These are phyloP conservation scores for Pharnaceum exiguum DNA, from an alignment of 148 eudicot species.

Conservation along the genomic window DNA sequence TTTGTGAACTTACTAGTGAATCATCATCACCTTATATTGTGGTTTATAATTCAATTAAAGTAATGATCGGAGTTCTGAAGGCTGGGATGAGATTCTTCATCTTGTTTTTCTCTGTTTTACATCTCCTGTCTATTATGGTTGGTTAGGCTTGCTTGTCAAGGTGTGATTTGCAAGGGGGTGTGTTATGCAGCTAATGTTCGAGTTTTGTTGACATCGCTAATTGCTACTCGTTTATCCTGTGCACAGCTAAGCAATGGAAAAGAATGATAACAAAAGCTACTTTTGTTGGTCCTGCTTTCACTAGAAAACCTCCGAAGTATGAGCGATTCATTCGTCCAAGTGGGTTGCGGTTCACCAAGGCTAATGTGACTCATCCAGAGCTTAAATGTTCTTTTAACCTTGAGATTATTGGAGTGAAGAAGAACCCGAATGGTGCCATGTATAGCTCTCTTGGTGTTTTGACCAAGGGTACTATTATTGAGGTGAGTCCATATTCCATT, in stretches of 20 bases:
- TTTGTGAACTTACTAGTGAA: no score
- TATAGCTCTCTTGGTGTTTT: slow-evolving; percentile 90
- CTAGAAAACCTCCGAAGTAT: slow-evolving; percentile 95
- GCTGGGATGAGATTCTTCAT: no score
- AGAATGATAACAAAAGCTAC: slow-evolving; percentile 97
- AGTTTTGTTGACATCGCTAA: neutral
- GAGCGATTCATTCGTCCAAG: slow-evolving; percentile 92
- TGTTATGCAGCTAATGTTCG: no score
- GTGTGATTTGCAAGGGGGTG: no score
- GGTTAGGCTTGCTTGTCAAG: no score
- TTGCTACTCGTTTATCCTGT: neutral
- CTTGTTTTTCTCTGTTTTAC: no score
- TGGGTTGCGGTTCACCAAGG: slow-evolving; percentile 90
- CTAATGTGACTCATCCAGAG: slow-evolving; percentile 94
- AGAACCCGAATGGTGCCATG: slow-evolving; percentile 94
- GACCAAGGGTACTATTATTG: slow-evolving; percentile 89
- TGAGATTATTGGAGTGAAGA: slow-evolving; percentile 97
- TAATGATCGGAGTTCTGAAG: no score
- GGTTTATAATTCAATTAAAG: no score
- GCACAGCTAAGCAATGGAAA: slow-evolving; percentile 99
- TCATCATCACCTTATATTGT: no score
- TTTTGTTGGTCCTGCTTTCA: slow-evolving; percentile 87
- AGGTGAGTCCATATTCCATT: slow-evolving; percentile 38
- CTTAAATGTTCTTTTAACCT: slow-evolving; percentile 94
- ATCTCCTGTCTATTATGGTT: no score